phyloP scores from a whole-genome alignment of 495 filamentous ascomycete species.

The Aspergillus leporis region DNA sequence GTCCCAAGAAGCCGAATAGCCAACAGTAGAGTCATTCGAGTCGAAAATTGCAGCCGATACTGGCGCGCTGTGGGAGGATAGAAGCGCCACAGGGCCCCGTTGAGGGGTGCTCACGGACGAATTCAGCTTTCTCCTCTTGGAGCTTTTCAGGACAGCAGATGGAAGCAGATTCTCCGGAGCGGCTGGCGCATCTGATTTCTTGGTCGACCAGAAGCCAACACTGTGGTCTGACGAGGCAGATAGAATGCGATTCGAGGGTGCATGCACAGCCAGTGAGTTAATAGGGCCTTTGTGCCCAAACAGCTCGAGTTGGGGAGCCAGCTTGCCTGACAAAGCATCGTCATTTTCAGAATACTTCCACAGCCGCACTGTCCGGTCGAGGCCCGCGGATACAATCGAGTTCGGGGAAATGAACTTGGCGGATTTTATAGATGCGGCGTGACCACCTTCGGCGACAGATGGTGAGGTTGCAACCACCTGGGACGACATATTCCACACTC shows the following conservation, averaged over 20 bases:
- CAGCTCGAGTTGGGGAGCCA: slow-evolving; percentile 78
- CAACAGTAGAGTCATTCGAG: slow-evolving; percentile 78
- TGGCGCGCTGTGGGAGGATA: slow-evolving; percentile 68
- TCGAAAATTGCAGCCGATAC: slow-evolving; percentile 81
- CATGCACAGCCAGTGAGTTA: slow-evolving; percentile 76
- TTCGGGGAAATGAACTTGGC: slow-evolving; percentile 76
- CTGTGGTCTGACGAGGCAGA: slow-evolving; percentile 79
- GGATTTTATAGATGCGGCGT: slow-evolving; percentile 73
- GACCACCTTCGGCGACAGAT: slow-evolving; percentile 62
- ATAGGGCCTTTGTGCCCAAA: slow-evolving; percentile 80
- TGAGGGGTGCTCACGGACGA: slow-evolving; percentile 63
- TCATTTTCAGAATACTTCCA: slow-evolving; percentile 80
- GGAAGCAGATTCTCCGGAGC: slow-evolving; percentile 67
- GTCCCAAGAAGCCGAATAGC: slow-evolving; percentile 86
- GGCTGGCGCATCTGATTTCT: slow-evolving; percentile 68
- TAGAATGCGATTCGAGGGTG: slow-evolving; percentile 71
- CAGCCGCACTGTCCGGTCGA: slow-evolving; percentile 80
- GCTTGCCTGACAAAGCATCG: slow-evolving; percentile 57
- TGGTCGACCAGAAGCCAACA: slow-evolving; percentile 81
- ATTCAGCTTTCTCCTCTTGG: slow-evolving; percentile 78
- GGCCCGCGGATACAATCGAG: slow-evolving; percentile 74
- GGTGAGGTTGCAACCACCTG: slow-evolving; percentile 72
- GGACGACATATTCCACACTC: slow-evolving; percentile 86
- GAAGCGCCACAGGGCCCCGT: slow-evolving; percentile 73
- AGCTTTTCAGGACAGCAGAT: slow-evolving; percentile 51